A percentile compares a stretch with the other conserved stretches of the same genome.
Conservation (phyloP, 345 rosid genomes). For the Sonneratia caseolaris region DNA sequence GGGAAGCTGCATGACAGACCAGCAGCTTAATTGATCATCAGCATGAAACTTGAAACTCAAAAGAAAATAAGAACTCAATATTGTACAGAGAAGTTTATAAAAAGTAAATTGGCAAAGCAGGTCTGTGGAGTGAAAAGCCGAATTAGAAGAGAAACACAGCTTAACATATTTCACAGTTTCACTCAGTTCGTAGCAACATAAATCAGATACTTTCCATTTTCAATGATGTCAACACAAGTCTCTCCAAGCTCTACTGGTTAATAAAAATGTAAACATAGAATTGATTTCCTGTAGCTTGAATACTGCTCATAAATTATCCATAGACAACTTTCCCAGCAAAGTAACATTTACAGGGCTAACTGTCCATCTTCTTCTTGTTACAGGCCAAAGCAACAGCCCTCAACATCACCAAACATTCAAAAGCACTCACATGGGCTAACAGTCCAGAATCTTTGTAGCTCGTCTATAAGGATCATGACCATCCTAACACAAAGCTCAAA, state of each 20-base stretch:
- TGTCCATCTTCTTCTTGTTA: neutral
- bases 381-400: neutral
- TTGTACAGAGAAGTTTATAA: neutral
- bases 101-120: neutral
- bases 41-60: neutral
- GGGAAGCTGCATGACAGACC: slow-evolving; percentile 48
- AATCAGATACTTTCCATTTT: neutral
- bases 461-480: neutral
- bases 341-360: neutral
- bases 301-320: neutral
- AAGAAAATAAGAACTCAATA: neutral
- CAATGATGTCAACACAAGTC: neutral
- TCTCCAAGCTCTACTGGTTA: neutral
- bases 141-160: neutral
- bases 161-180: neutral
- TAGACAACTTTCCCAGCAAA: neutral
- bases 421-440: neutral
- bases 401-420: neutral
- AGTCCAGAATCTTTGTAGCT: neutral
- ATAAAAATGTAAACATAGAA: neutral
- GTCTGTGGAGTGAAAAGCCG: neutral
- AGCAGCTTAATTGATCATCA: slow-evolving; percentile 11
- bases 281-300: neutral
- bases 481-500: neutral
- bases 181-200: neutral